Conservation (phyloP, 2,329 filamentous ascomycete species). For the Podosphaera leucotricha region DNA sequence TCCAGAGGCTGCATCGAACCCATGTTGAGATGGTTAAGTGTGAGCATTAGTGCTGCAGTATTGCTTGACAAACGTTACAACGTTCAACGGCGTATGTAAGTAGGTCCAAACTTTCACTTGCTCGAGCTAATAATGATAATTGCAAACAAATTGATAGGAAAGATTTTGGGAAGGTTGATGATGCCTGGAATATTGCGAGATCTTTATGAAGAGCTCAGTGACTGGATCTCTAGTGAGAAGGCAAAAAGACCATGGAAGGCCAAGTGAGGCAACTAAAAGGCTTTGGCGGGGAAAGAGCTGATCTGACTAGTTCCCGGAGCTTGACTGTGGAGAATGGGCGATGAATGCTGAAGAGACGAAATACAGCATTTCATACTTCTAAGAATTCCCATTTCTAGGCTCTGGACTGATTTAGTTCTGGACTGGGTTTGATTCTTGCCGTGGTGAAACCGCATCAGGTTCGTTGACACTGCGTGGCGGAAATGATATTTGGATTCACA, state of each 20-base stretch:
- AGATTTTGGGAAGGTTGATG: no score
- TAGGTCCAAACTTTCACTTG: not conserved
- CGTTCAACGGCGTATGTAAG: not conserved
- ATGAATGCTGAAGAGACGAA: not conserved
- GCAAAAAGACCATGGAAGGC: not conserved
- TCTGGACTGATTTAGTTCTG: not conserved
- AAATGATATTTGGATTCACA: not conserved
- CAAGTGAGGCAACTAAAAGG: not conserved
- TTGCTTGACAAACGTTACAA: not conserved
- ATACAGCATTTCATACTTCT: not conserved
- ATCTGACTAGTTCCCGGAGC: not conserved
- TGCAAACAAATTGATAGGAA: not conserved
- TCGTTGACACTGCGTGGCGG: not conserved
- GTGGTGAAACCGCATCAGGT: not conserved
- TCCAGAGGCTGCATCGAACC: constrained; percentile 33
- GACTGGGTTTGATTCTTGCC: not conserved
- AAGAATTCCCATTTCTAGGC: not conserved
- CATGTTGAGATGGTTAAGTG: constrained; percentile 31
- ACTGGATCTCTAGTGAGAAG: not conserved
- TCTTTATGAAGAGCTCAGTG: not conserved
- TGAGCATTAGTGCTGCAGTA: constrained; percentile 28
- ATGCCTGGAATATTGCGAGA: not conserved
- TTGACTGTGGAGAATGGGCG: not conserved
- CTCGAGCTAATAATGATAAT: not conserved
- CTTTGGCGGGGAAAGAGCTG: constrained; percentile 1